Evolutionary conservation across 2,329 filamentous ascomycete species (phyloP), one percentile per base, ranked within the genome.

Genomic region (Fusarium temperatum): DNA sequence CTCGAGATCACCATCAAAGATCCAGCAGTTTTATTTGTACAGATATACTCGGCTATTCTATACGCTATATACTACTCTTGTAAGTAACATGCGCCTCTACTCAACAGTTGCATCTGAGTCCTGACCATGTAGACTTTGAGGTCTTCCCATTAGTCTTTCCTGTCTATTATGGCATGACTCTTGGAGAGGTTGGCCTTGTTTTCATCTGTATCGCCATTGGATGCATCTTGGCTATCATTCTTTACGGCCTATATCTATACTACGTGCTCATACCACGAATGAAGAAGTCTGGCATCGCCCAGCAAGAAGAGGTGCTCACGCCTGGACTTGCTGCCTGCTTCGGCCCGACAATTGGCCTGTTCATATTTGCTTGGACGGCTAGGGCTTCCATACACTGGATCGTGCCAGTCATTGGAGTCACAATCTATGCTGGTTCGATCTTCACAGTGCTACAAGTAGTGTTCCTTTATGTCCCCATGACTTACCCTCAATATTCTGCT

Each of bases 121-220:
- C n/a, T 54, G 24, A 54, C 20, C 9, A 7, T 42, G 32, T 36
- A 82, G 80, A 83, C 78, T 92, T 92, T 78, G 90, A 92, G 77
- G 87, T 88, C 24, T 92, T 92, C 79, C 90, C 90, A 7, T 81
- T 91, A 13, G 89, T 92, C 59, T 92, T 90, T 79, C 84, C 86
- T 5, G 84, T 84, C 35, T 83, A 86, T 75, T 92, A 93, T 81
- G 80, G 82, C 77, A 91, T 93, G 86, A 86, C 84, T 64, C 80
- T 88, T 8, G 89, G 89, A 28, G 79, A 89, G 70, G 81, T 88
- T 68, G 89, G 89, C 32, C 84, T 91, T 13, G 86, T 90, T 38
- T 92, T 92, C 82, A 81, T 89, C 38, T 88, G 87, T 73, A 85
- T 91, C 75, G 81, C 90, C n/a, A 84, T 91, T 18, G 84, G 87